Conservation (phyloP, 208 protist species). For the Polymyxa betae region DNA sequence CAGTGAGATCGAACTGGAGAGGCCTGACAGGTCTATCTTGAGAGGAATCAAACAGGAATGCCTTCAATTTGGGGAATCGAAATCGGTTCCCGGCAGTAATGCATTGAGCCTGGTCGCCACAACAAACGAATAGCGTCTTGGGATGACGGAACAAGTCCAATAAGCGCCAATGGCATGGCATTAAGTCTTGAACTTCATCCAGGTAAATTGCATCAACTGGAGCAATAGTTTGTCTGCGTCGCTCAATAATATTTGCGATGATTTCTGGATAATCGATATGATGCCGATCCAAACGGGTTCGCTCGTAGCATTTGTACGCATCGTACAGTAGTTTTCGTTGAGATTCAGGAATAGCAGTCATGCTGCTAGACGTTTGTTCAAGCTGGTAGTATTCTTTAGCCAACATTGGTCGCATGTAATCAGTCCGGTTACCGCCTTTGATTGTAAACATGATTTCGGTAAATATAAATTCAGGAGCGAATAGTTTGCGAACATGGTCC, state of each 20-base stretch:
- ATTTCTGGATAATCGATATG: neutral
- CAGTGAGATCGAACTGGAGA: neutral
- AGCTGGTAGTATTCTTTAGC: neutral
- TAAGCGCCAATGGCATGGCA: neutral
- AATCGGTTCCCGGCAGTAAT: constrained; percentile 10
- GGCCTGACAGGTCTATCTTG: neutral
- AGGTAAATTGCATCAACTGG: neutral
- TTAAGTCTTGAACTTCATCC: neutral
- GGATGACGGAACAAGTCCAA: neutral
- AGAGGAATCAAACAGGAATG: neutral
- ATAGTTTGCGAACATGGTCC: neutral
- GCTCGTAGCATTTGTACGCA: neutral
- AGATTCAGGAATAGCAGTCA: neutral
- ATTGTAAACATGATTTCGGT: neutral
- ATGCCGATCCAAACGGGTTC: neutral
- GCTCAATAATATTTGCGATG: neutral
- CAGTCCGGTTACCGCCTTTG: neutral
- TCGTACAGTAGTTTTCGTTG: neutral
- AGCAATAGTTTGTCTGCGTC: neutral
- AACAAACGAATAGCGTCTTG: neutral
- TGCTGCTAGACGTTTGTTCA: neutral
- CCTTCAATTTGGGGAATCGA: neutral
- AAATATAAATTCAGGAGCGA: neutral
- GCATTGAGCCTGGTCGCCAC: neutral
- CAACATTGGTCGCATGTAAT: neutral